Evolutionary conservation across 192 early-diverging fungal genomes (phyloP).

Genomic region (Geranomyces variabilis): DNA sequence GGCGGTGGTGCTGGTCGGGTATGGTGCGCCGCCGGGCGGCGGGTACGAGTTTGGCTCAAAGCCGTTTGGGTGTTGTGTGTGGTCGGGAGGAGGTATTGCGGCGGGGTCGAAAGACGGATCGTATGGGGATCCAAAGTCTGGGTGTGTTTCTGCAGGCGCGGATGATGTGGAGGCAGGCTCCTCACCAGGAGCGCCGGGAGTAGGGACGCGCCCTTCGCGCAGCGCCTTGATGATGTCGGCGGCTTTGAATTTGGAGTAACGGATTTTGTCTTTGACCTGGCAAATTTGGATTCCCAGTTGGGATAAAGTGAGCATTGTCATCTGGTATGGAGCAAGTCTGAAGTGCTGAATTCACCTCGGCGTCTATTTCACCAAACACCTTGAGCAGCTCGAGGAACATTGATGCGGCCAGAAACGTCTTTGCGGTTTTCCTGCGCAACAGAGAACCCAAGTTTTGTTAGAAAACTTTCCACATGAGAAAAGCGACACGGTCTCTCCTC

Average conservation of each 20-base stretch:
- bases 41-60: slow-evolving; percentile 18
- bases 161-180: slow-evolving; percentile 15
- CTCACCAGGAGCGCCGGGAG: slow-evolving; percentile 44
- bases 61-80: neutral
- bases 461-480: no score
- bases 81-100: slow-evolving; percentile 18
- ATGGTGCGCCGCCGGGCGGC: slow-evolving; percentile 15
- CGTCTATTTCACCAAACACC: slow-evolving; percentile 68
- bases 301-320: no score
- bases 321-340: neutral
- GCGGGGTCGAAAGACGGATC: slow-evolving; percentile 30
- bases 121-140: slow-evolving; percentile 34
- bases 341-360: slow-evolving; percentile 14
- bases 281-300: no score
- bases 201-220: slow-evolving; percentile 78
- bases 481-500: no score
- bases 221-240: slow-evolving; percentile 91
- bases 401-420: slow-evolving; percentile 81
- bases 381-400: slow-evolving; percentile 87
- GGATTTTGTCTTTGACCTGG: slow-evolving; percentile 84
- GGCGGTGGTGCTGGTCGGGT: neutral
- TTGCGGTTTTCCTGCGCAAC: slow-evolving; percentile 75
- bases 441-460: no score
- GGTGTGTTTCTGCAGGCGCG: slow-evolving; percentile 2
- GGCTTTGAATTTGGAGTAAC: slow-evolving; percentile 96